phyloP scores from a whole-genome alignment of 164 flowering plant species.

The Chimonanthus praecox region DNA sequence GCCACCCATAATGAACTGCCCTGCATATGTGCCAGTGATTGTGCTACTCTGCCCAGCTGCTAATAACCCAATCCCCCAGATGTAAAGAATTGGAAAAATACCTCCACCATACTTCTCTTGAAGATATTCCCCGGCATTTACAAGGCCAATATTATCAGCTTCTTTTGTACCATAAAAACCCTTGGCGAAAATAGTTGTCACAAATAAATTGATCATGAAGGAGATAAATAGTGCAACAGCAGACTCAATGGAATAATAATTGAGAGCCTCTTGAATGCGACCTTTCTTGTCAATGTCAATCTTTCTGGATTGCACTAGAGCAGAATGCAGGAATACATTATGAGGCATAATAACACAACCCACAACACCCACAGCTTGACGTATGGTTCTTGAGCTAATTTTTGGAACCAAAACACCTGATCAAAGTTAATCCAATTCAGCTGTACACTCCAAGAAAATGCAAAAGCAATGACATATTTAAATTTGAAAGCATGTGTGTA shows the following conservation, averaged over 20 bases:
- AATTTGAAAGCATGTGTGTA: conserved; percentile 9
- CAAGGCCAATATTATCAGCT: conserved; percentile 68
- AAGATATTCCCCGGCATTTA: conserved; percentile 83
- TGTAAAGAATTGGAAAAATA: conserved; percentile 71
- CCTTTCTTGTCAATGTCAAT: conserved; percentile 55
- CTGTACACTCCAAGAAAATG: not conserved
- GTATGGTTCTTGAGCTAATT: conserved; percentile 76
- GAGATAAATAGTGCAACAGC: conserved; percentile 57
- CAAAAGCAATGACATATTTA: not conserved
- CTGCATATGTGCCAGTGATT: conserved; percentile 97
- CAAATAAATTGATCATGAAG: conserved; percentile 78
- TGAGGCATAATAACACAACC: conserved; percentile 96
- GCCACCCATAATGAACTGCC: conserved; percentile 99
- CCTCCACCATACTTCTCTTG: conserved; percentile 89
- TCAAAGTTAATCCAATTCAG: not conserved
- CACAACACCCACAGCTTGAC: conserved; percentile 90
- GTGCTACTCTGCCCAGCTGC: conserved; percentile 98
- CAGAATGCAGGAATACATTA: conserved; percentile 86
- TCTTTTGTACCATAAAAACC: conserved; percentile 64
- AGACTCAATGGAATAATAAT: conserved; percentile 79
- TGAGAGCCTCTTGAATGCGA: conserved; percentile 76
- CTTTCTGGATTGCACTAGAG: conserved; percentile 84
- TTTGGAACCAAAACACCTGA: conserved; percentile 78
- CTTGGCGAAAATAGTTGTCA: conserved; percentile 85
- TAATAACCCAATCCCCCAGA: conserved; percentile 87